A percentile compares a stretch with the other conserved stretches of the same genome.
phyloP scores from a whole-genome alignment of 495 filamentous ascomycete genomes.

The Penicillium chermesinum region DNA sequence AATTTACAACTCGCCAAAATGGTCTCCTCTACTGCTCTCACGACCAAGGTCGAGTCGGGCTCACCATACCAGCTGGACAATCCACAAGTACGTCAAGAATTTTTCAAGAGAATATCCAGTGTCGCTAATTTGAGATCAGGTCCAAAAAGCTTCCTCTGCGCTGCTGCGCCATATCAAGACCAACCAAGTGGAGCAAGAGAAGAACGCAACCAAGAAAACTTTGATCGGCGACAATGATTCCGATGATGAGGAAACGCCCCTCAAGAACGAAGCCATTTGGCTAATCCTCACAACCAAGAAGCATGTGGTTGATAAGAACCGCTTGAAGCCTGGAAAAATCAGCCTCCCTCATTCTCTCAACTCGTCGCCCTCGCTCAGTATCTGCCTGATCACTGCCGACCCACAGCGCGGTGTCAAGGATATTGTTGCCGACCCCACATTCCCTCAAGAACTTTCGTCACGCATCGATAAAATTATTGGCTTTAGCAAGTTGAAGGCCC shows the following conservation, averaged over 20 bases:
- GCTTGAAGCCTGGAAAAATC: slow-evolving; percentile 73
- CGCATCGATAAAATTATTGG: slow-evolving; percentile 79
- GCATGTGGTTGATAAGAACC: slow-evolving; percentile 68
- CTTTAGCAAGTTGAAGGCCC: slow-evolving; percentile 72
- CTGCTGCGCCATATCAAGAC: slow-evolving; percentile 75
- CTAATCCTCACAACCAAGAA: slow-evolving; percentile 86
- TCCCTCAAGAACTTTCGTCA: slow-evolving; percentile 65
- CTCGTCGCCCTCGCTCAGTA: slow-evolving; percentile 52
- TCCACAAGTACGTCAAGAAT: slow-evolving; percentile 51
- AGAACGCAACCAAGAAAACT: slow-evolving; percentile 59
- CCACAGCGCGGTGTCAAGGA: slow-evolving; percentile 91
- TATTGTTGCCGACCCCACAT: slow-evolving; percentile 65
- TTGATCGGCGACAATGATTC: slow-evolving; percentile 60
- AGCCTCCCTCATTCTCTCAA: slow-evolving; percentile 65
- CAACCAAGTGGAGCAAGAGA: slow-evolving; percentile 52
- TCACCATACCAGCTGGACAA: slow-evolving; percentile 64
- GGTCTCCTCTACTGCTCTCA: slow-evolving; percentile 45
- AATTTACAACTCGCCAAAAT: slow-evolving; percentile 34
- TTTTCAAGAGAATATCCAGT: neutral
- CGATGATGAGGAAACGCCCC: slow-evolving; percentile 33
- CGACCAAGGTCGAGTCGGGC: slow-evolving; percentile 45
- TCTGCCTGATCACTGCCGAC: slow-evolving; percentile 81
- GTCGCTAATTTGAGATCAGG: slow-evolving; percentile 40
- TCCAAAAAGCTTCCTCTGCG: slow-evolving; percentile 72
- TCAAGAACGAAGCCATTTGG: slow-evolving; percentile 68